These are phyloP conservation scores for Nigrospora oryzae DNA, from an alignment of 2,329 filamentous ascomycete genomes.

Conservation along the genomic window DNA sequence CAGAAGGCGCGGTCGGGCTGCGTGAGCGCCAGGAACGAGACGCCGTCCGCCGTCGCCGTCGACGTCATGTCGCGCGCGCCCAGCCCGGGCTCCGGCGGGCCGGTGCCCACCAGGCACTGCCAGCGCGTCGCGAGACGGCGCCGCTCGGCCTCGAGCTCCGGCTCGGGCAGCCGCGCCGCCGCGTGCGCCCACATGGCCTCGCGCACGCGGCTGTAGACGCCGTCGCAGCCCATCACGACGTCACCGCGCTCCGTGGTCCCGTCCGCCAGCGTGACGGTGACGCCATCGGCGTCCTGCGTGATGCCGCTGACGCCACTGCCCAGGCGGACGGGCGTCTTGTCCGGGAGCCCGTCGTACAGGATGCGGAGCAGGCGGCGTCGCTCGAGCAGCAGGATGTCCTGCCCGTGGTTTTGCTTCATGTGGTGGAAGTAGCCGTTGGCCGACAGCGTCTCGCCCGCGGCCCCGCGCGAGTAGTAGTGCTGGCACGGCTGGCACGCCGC, in stretches of 20 bases:
- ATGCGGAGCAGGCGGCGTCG: neutral
- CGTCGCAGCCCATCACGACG: conserved; percentile 9
- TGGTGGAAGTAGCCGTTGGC: neutral
- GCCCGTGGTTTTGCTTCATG: neutral
- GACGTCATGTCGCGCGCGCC: neutral
- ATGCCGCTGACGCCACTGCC: conserved; percentile 2
- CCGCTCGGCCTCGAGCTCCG: neutral
- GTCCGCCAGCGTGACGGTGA: conserved; percentile 6
- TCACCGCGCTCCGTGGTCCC: conserved; percentile 7
- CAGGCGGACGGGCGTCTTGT: conserved; percentile 1
- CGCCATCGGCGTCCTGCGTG: neutral
- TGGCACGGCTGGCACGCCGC: neutral
- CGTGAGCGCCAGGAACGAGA: conserved; percentile 8
- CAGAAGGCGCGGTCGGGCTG: conserved; percentile 12
- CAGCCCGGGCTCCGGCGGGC: neutral
- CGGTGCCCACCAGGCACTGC: conserved; percentile 17
- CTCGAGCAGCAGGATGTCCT: neutral
- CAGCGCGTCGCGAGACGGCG: conserved; percentile 13
- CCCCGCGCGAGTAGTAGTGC: neutral
- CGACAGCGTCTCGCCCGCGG: neutral
- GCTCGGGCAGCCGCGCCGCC: conserved; percentile 5
- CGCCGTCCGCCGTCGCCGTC: neutral
- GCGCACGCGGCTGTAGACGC: conserved; percentile 5
- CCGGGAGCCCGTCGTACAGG: conserved; percentile 1
- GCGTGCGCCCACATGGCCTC: conserved; percentile 15